Evolutionary conservation across 495 filamentous ascomycete genomes (phyloP).

Genomic region (Penicillium desertorum): DNA sequence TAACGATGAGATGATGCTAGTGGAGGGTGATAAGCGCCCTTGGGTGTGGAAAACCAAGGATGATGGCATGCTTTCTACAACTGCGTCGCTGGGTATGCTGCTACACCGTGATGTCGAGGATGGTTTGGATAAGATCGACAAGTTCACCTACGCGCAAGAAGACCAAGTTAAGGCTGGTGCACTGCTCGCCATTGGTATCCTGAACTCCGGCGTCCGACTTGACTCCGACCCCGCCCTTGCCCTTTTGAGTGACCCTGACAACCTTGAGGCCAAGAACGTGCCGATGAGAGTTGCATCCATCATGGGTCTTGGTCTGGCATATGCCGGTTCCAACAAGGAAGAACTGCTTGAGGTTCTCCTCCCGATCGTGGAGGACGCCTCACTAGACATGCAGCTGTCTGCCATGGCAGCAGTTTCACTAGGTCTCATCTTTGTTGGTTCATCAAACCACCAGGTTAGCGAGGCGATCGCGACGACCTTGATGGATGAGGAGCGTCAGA

Average conservation of each 20-base stretch:
- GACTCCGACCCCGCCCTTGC: slow-evolving; percentile 87
- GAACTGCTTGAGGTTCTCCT: slow-evolving; percentile 76
- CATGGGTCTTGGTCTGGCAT: slow-evolving; percentile 93
- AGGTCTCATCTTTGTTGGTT: slow-evolving; percentile 90
- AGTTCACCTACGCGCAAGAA: slow-evolving; percentile 81
- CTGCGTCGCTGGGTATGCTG: slow-evolving; percentile 87
- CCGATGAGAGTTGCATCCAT: slow-evolving; percentile 77
- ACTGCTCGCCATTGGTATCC: slow-evolving; percentile 83
- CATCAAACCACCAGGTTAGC: slow-evolving; percentile 81
- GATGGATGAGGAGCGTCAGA: slow-evolving; percentile 82
- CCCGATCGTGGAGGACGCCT: slow-evolving; percentile 80
- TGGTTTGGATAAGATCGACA: slow-evolving; percentile 88
- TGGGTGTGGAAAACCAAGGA: slow-evolving; percentile 99
- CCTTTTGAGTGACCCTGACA: slow-evolving; percentile 74
- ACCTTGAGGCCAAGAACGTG: slow-evolving; percentile 70
- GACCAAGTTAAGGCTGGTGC: slow-evolving; percentile 88
- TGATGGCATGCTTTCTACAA: slow-evolving; percentile 93
- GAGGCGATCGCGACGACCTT: slow-evolving; percentile 87
- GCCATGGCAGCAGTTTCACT: slow-evolving; percentile 93
- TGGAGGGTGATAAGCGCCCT: slow-evolving; percentile 70
- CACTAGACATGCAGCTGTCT: slow-evolving; percentile 87
- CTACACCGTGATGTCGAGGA: slow-evolving; percentile 87
- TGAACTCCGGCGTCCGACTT: slow-evolving; percentile 85
- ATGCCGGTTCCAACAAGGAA: slow-evolving; percentile 87
- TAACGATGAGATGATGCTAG: slow-evolving; percentile 95